Base-by-base conservation (phyloP, 83 land plant genomes). In the Diphasiastrum complanatum region DNA sequence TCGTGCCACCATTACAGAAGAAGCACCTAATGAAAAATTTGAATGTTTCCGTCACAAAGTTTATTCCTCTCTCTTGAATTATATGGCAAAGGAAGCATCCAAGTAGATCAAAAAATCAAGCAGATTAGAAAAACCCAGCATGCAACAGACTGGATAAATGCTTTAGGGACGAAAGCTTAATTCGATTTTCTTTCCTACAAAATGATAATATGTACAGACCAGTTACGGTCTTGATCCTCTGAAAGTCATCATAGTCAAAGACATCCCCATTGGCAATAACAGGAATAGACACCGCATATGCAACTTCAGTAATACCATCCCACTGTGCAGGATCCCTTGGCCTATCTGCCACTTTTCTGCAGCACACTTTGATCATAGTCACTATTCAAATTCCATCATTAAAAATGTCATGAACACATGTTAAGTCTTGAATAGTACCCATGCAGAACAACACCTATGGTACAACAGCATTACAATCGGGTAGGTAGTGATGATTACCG, bases 221-320 rank as follows among this genome's bases (percentile, higher is more conserved):
- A 59, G 97, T 90, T 29, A 72, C 80, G 49, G 29, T 63, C 75
- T 67, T 80, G n/a, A 90, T 81, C 35, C 82, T 70, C 51, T 77
- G 75, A 61, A 90, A 79, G 71, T 90, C 97, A 46, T 78, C 72
- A 60, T 81, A 83, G 54, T 84, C 79, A 69, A 86, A 81, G 24
- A 90, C 86, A 76, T 86, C 84, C 1, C 97, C 97, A 80, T 90
- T 90, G 28, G 97, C 97, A 47, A 90, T 86, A 51, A 90, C 97
- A 10, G 97, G 97, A 53, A 90, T 80, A 31, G 92, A 83, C 53
- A 86, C 60, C 45, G 97, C 83, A 26, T 79, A 66, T 27, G 84
- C 97, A 53, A 86, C 74, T 68, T 86, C 80, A 47, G 81, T 80
- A 64, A 90, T 90, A 48, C 78, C 85, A 76, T 60, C 72, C 97